Evolutionary conservation across 352 stramenopile species (phyloP).

Genomic region (Globisporangium echinulatum): DNA sequence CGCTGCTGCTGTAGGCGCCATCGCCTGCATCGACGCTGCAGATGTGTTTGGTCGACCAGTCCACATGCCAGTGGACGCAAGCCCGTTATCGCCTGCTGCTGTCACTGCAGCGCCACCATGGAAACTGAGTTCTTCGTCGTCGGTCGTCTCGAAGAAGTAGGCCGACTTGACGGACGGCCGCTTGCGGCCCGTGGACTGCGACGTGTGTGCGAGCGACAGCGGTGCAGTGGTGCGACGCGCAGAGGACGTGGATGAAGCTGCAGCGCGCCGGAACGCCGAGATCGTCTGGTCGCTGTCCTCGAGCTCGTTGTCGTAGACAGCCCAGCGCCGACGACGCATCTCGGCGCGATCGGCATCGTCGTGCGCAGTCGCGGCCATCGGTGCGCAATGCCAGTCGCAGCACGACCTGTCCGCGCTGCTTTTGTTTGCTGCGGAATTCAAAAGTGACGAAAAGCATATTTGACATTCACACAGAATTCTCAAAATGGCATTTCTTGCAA

Average conservation of each 20-base stretch:
- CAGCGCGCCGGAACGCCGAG: slow-evolving; percentile 12
- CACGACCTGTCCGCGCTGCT: background rate
- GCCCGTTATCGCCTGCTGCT: background rate
- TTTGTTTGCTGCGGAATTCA: background rate
- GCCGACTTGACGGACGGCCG: slow-evolving; percentile 25
- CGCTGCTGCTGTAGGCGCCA: slow-evolving; percentile 6
- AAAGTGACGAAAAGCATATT: background rate
- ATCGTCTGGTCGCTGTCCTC: slow-evolving; percentile 72
- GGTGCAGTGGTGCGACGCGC: background rate
- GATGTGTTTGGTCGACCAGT: background rate
- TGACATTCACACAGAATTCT: background rate
- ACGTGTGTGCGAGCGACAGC: background rate
- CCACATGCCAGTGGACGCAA: background rate
- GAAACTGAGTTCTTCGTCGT: slow-evolving; percentile 37
- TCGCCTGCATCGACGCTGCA: background rate
- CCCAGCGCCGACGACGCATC: slow-evolving; percentile 21
- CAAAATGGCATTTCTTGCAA: background rate
- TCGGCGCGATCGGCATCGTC: slow-evolving; percentile 2
- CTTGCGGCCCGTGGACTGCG: slow-evolving; percentile 1
- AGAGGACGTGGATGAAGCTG: background rate
- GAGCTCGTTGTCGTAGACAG: slow-evolving; percentile 46
- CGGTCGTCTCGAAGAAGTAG: slow-evolving; percentile 71
- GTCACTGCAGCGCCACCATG: background rate
- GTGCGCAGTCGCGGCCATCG: slow-evolving; percentile 2
- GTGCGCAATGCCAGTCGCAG: background rate